phyloP scores from a whole-genome alignment of 1,284 basidiomycete species.

The Sanguinoderma infundibulare region DNA sequence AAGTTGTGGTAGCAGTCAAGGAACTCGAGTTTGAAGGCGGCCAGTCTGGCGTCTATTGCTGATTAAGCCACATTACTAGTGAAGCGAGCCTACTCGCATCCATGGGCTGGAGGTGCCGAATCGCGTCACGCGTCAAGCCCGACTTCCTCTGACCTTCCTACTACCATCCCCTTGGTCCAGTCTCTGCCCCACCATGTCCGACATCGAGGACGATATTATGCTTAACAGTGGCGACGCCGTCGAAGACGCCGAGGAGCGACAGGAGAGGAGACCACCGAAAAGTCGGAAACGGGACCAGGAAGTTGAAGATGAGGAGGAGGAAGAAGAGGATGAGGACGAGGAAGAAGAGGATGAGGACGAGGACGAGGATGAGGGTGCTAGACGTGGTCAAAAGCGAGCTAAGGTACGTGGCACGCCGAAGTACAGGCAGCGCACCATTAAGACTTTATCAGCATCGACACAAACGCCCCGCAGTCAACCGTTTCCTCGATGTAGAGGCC shows the following conservation, averaged over 20 bases:
- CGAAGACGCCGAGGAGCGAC: conserved; percentile 39
- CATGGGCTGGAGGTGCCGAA: too few species aligned
- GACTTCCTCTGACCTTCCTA: too few species aligned
- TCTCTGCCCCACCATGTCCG: conserved; percentile 49
- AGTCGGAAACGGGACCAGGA: conserved; percentile 38
- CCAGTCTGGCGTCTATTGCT: conserved; percentile 3
- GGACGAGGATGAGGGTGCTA: conserved; percentile 43
- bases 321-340: conserved; percentile 56
- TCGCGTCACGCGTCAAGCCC: too few species aligned
- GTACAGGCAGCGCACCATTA: conserved; percentile 9
- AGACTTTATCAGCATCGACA: conserved; percentile 55
- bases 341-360: conserved; percentile 48
- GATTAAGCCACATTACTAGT: too few species aligned
- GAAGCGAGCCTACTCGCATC: too few species aligned
- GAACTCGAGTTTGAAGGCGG: too few species aligned
- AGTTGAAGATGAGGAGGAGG: conserved; percentile 54
- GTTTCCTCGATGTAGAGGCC: conserved; percentile 95
- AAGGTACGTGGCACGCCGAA: conserved; percentile 47
- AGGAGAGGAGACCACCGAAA: conserved; percentile 33
- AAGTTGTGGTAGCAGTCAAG: conserved; percentile 13
- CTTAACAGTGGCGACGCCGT: conserved; percentile 19
- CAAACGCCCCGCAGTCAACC: conserved; percentile 66
- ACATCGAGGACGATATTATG: conserved; percentile 49
- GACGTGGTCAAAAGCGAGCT: conserved; percentile 54
- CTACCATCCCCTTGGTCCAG: neutral